Conservation (phyloP, 179 eudicot genomes). For the Sideroxylon spinosum region DNA sequence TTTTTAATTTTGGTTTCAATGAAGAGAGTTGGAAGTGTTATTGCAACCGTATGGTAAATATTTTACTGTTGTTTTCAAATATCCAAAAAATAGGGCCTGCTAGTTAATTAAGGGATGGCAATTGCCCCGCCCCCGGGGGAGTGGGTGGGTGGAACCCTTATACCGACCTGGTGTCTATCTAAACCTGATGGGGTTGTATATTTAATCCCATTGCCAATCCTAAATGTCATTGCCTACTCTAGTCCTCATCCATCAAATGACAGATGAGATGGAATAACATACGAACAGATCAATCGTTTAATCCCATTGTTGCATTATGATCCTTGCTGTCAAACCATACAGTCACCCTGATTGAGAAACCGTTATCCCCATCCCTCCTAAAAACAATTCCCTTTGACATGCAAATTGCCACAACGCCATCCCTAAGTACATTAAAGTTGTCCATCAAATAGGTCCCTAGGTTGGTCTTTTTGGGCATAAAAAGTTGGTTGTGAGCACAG, state of each 20-base stretch:
- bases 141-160: not conserved
- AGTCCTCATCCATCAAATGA: not conserved
- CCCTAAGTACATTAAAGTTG: no score
- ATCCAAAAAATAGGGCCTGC: not conserved
- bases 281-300: not conserved
- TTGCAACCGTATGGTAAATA: slow-evolving; percentile 52
- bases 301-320: not conserved
- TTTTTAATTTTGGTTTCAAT: slow-evolving; percentile 58
- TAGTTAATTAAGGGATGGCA: not conserved
- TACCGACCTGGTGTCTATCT: not conserved
- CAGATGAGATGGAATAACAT: not conserved
- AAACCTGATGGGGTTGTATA: not conserved
- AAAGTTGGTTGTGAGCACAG: not conserved
- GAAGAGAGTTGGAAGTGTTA: slow-evolving; percentile 58
- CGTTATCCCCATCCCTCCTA: not conserved
- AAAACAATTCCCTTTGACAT: not conserved
- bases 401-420: no score
- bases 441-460: not conserved
- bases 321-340: not conserved
- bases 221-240: not conserved
- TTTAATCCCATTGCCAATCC: not conserved
- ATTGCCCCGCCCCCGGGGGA: not conserved
- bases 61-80: slow-evolving; percentile 6
- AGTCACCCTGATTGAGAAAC: not conserved
- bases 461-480: not conserved